Evolutionary conservation across 2,329 filamentous ascomycete genomes (phyloP), one percentile per base, ranked within the genome.

Genomic region (Pezicula rhizophila): DNA sequence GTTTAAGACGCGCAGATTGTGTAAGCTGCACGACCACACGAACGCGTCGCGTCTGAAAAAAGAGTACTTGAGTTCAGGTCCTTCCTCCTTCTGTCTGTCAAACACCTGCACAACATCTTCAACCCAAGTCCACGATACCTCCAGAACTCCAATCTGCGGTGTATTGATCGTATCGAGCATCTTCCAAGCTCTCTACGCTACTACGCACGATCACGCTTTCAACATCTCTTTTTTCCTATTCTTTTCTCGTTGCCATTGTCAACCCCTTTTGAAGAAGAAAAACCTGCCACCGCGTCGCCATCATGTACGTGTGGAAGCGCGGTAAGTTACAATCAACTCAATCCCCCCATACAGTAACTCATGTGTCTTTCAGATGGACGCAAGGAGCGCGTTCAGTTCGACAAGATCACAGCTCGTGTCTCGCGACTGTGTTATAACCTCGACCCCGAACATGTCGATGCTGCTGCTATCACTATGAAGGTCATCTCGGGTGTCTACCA

Each of bases 401-500:
- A 99, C 80, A 99, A 99, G 78, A 99, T 99, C 81, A 97, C 93
- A 65, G 93, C 93, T 64, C 90, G 93, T 72, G 93, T 99, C 60
- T 97, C 93, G 42, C 84, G 93, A 65, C 79, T 99, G 66, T 99
- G 93, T 80, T 99, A 99, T 71, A 92, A 92, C 59, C 85, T 99
- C 51, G 93, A 99, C 67, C 82, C 87, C 45, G 92, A 88, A 61
- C 93, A 99, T 76, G 89, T 99, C 64, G 93, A 99, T 73, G 89
- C 93, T 49, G 93, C 95, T 58, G 90, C 92, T 65, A 99, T 99
- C 68, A 99, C 93, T 52, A 91, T 96, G 75, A 99, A 97, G 74
- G 93, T 99, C 70, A 99, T 99, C 69, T 95, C 92, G 64, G 93
- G 93, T 77, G 93, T 99, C 59, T 99, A 99, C 71, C 91, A 96